Conservation (phyloP, 2,329 filamentous ascomycete species). For the Penicillium sp. region DNA sequence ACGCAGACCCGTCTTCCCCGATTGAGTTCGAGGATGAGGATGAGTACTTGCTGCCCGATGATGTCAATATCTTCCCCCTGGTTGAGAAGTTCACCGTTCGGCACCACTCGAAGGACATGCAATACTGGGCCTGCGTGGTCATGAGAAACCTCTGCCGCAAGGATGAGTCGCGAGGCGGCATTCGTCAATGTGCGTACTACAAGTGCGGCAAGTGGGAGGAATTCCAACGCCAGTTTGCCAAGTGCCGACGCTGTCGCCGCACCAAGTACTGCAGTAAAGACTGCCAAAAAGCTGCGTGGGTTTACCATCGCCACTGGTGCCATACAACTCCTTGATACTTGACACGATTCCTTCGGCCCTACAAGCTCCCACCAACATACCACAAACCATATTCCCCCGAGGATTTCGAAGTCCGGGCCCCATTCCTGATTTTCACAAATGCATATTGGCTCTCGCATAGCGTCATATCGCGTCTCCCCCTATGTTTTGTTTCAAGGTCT, state of each 20-base stretch:
- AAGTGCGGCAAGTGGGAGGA: slow-evolving; percentile 99
- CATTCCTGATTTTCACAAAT: slow-evolving; percentile 34
- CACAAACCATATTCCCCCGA: slow-evolving; percentile 19
- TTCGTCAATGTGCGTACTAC: slow-evolving; percentile 96
- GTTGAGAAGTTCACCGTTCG: slow-evolving; percentile 98
- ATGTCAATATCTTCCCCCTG: slow-evolving; percentile 97
- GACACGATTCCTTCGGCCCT: slow-evolving; percentile 3
- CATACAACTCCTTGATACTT: slow-evolving; percentile 45
- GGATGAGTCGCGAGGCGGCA: slow-evolving; percentile 90
- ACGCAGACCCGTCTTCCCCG: slow-evolving; percentile 49
- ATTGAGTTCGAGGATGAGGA: slow-evolving; percentile 64
- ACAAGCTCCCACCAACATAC: background rate
- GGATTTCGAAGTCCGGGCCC: slow-evolving; percentile 27
- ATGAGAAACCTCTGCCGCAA: slow-evolving; percentile 99
- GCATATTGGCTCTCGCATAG: slow-evolving; percentile 42
- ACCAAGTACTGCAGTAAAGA: slow-evolving; percentile 99
- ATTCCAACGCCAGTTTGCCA: slow-evolving; percentile 93
- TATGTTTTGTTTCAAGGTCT: slow-evolving; percentile 32
- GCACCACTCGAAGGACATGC: slow-evolving; percentile 95
- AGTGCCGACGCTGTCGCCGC: slow-evolving; percentile 90
- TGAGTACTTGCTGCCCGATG: slow-evolving; percentile 88
- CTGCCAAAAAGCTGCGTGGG: slow-evolving; percentile 98
- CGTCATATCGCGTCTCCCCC: slow-evolving; percentile 34
- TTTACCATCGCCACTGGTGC: slow-evolving; percentile 98
- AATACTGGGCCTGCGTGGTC: slow-evolving; percentile 98